Percentiles rank a stretch among this genome's conserved stretches.
Conservation (phyloP, 345 rosid genomes). For the Chamaenerion angustifolium region DNA sequence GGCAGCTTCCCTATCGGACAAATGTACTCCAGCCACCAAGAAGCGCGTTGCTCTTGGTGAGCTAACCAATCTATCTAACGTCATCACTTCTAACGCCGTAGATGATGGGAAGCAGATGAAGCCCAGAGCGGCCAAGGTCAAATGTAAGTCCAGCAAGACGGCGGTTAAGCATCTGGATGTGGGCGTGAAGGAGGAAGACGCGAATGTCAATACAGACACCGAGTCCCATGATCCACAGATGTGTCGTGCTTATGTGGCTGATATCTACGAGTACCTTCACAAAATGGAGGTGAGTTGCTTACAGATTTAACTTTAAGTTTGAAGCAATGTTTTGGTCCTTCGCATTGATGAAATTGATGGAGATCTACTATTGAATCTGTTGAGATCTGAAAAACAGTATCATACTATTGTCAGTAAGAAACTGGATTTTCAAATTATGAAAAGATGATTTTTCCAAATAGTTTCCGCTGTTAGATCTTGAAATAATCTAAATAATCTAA, state of each 20-base stretch:
- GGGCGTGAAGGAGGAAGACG: constrained; percentile 1
- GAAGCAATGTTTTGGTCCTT: background rate
- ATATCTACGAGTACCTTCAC: constrained; percentile 39
- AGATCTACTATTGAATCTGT: background rate
- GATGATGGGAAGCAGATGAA: background rate
- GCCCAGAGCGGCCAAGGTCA: constrained; percentile 1
- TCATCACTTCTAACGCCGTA: background rate
- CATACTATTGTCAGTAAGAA: too few species aligned
- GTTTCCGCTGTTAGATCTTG: too few species aligned
- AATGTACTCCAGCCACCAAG: constrained; percentile 3
- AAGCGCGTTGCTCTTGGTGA: constrained; percentile 10
- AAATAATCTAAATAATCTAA: too few species aligned
- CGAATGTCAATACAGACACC: constrained; percentile 13
- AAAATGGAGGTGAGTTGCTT: constrained; percentile 30
- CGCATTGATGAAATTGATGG: background rate
- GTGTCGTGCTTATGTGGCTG: constrained; percentile 22
- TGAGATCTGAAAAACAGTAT: background rate
- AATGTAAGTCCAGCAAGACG: constrained; percentile 1
- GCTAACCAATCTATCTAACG: constrained; percentile 5
- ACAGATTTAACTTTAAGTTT: too few species aligned
- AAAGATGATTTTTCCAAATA: too few species aligned
- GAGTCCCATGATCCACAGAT: constrained; percentile 31
- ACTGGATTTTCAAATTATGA: too few species aligned
- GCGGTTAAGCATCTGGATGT: constrained; percentile 1
- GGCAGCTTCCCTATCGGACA: constrained; percentile 1